Percentiles rank a stretch among this genome's conserved stretches.
Conservation (phyloP, 2,329 filamentous ascomycete genomes). For the Cercospora brassicicola region DNA sequence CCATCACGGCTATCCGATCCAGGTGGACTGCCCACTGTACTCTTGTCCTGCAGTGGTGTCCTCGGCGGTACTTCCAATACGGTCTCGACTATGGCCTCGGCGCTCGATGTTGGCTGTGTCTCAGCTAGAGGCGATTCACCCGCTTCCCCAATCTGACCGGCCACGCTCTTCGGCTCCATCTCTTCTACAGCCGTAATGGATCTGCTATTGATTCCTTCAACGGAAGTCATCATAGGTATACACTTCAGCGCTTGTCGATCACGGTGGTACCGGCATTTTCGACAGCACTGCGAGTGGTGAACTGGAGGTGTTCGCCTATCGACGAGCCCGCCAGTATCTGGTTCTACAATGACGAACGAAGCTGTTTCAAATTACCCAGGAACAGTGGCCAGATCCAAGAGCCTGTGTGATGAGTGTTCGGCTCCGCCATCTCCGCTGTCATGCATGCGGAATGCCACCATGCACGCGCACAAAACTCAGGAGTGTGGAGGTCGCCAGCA, state of each 20-base stretch:
- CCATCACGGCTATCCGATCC: conserved; percentile 13
- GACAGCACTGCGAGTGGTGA: background rate
- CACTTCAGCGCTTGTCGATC: background rate
- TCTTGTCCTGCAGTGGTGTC: conserved; percentile 5
- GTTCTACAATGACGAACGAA: background rate
- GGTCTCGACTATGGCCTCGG: background rate
- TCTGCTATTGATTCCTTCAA: background rate
- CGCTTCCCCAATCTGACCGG: background rate
- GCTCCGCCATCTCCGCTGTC: conserved; percentile 2
- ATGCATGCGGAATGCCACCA: background rate
- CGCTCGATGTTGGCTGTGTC: background rate
- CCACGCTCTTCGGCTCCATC: conserved; percentile 7
- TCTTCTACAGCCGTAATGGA: background rate
- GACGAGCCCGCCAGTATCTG: background rate
- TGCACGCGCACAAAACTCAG: background rate
- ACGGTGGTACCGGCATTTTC: background rate
- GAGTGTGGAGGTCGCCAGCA: conserved; percentile 5
- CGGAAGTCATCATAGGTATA: background rate
- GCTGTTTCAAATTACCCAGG: conserved; percentile 2
- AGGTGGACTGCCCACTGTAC: conserved; percentile 12
- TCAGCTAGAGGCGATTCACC: background rate
- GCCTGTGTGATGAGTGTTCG: conserved; percentile 5
- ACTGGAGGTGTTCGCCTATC: background rate
- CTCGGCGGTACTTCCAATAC: conserved; percentile 1
- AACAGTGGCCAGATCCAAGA: background rate